phyloP scores from a whole-genome alignment of 208 protist genomes.

The Leishmania turanica region DNA sequence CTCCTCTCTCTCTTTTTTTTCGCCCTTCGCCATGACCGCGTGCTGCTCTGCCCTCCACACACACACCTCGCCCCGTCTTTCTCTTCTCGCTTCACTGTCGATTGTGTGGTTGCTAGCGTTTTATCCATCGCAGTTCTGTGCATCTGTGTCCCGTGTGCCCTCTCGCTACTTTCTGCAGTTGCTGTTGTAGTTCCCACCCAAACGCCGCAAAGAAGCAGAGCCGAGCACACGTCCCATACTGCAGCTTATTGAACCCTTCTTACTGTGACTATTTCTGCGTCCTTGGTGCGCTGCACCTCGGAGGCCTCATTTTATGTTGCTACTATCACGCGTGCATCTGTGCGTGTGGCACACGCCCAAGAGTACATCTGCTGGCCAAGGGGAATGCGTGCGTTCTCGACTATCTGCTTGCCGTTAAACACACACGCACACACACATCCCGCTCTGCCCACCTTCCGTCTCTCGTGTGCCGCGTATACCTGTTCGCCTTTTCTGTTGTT shows the following conservation, averaged over 20 bases:
- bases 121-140: background rate
- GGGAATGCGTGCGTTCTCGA: no score
- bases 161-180: background rate
- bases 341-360: background rate
- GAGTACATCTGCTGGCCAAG: background rate
- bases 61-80: background rate
- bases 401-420: background rate
- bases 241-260: background rate
- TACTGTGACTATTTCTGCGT: background rate
- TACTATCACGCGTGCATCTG: background rate
- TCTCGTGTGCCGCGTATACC: background rate
- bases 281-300: background rate
- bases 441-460: background rate
- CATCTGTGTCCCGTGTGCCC: background rate
- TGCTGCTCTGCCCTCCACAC: no score
- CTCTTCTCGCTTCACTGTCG: background rate
- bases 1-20: background rate
- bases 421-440: background rate
- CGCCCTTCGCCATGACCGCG: background rate
- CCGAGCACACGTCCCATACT: background rate
- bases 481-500: background rate
- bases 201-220: background rate
- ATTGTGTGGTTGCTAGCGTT: background rate
- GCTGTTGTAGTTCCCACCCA: background rate
- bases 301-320: background rate